Conservation (phyloP, 495 filamentous ascomycete species). For the Aspergillus baeticus region DNA sequence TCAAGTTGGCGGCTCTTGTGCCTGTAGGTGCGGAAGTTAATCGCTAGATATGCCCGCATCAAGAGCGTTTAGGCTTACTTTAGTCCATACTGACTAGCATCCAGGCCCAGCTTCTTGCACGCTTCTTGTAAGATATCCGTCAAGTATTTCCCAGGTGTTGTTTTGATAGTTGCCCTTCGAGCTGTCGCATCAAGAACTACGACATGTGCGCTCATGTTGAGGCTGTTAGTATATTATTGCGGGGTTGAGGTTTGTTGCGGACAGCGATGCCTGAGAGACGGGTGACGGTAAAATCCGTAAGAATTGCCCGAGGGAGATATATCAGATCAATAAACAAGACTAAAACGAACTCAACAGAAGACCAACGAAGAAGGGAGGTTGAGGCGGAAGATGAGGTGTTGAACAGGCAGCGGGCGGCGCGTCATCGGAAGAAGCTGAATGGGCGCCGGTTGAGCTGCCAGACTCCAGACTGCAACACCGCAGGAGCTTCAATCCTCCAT, state of each 20-base stretch:
- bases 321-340: background rate
- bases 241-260: constrained; percentile 16
- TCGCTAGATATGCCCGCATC: constrained; percentile 1
- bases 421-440: constrained; percentile 41
- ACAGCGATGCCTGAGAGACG: background rate
- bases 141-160: constrained; percentile 73
- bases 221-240: constrained; percentile 22
- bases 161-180: constrained; percentile 74
- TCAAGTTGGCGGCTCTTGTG: constrained; percentile 82
- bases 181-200: constrained; percentile 79
- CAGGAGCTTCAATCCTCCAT: constrained; percentile 25
- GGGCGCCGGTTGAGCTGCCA: constrained; percentile 19
- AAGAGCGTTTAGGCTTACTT: constrained; percentile 56
- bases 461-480: constrained; percentile 28
- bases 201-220: constrained; percentile 80
- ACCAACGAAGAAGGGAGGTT: background rate
- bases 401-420: constrained; percentile 44
- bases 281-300: background rate
- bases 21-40: constrained; percentile 37
- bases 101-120: constrained; percentile 72
- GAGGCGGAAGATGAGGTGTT: background rate
- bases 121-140: constrained; percentile 84
- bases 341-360: constrained; percentile 1
- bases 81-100: constrained; percentile 71
- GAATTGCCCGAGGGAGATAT: background rate